Conservation (phyloP, 2,329 filamentous ascomycete genomes). For the Penicillium sp. region DNA sequence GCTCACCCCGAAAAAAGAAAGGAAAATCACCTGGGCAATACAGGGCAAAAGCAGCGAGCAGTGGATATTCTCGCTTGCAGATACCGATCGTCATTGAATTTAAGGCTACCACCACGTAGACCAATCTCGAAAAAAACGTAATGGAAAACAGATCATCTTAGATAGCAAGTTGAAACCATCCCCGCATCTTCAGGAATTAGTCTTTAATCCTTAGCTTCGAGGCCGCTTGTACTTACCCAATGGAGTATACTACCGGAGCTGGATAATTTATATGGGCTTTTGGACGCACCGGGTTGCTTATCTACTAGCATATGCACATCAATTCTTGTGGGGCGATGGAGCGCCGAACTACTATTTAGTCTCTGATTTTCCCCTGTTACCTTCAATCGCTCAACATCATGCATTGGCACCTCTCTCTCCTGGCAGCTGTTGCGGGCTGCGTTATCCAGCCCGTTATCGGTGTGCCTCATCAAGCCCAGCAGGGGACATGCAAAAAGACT, state of each 20-base stretch:
- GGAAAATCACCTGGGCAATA: background rate
- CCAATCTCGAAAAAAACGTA: background rate
- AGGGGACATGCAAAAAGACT: conserved; percentile 24
- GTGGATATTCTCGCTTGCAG: background rate
- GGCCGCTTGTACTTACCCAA: conserved; percentile 18
- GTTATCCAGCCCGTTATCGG: conserved; percentile 12
- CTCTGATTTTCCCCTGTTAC: background rate
- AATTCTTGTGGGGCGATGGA: background rate
- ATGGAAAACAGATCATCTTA: background rate
- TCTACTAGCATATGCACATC: background rate
- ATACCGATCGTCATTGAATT: background rate
- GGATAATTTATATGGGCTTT: conserved; percentile 7
- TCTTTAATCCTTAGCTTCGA: background rate
- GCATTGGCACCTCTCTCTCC: conserved; percentile 18
- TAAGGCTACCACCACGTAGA: background rate
- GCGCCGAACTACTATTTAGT: conserved; percentile 1
- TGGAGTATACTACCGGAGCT: background rate
- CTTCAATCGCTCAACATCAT: conserved; percentile 4
- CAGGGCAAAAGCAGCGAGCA: background rate
- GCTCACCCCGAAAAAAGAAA: background rate
- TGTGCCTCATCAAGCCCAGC: conserved; percentile 15
- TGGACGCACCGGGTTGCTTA: background rate
- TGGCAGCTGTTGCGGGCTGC: conserved; percentile 16
- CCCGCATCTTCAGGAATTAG: background rate
- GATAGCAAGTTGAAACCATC: background rate